Conservation (phyloP, 1,284 basidiomycete genomes). For the Naganishia albida region DNA sequence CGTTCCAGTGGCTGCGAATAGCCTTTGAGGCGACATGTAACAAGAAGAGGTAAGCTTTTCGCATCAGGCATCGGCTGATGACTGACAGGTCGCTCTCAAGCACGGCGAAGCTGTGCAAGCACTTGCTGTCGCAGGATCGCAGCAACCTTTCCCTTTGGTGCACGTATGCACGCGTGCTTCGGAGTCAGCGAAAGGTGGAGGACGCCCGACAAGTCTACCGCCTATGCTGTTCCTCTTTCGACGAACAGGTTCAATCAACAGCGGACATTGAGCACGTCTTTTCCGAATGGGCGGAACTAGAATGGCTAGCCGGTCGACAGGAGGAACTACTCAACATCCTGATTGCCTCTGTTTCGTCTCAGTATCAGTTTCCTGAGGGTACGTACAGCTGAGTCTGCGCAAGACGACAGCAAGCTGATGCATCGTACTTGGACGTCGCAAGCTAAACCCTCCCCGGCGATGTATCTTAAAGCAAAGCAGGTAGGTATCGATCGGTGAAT, state of each 20-base stretch:
- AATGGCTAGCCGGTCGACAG: conserved; percentile 57
- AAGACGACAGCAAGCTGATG: not conserved
- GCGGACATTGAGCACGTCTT: conserved; percentile 52
- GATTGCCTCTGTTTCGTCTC: conserved; percentile 4
- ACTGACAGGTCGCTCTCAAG: conserved; percentile 10
- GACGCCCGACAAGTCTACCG: conserved; percentile 83
- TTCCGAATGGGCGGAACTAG: conserved; percentile 88
- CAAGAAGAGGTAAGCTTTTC: conserved; percentile 41
- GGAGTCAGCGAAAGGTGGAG: conserved; percentile 62
- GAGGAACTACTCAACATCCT: conserved; percentile 18
- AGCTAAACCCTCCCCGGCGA: conserved; percentile 34
- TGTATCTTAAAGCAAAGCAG: conserved; percentile 45
- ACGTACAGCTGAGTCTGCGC: not conserved
- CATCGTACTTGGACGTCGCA: not conserved
- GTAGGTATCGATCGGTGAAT: conserved; percentile 33
- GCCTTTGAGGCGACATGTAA: conserved; percentile 32
- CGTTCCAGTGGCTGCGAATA: conserved; percentile 23
- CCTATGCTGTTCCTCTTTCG: conserved; percentile 50
- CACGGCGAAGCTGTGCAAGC: conserved; percentile 37
- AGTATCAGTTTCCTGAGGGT: conserved; percentile 9
- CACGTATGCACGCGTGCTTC: conserved; percentile 76
- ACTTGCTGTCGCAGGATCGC: conserved; percentile 61
- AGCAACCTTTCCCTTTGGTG: conserved; percentile 71
- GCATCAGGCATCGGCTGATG: not conserved
- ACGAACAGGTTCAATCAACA: not conserved